phyloP scores from a whole-genome alignment of 805 yeast genomes.

The Myxozyma vanderwaltii region DNA sequence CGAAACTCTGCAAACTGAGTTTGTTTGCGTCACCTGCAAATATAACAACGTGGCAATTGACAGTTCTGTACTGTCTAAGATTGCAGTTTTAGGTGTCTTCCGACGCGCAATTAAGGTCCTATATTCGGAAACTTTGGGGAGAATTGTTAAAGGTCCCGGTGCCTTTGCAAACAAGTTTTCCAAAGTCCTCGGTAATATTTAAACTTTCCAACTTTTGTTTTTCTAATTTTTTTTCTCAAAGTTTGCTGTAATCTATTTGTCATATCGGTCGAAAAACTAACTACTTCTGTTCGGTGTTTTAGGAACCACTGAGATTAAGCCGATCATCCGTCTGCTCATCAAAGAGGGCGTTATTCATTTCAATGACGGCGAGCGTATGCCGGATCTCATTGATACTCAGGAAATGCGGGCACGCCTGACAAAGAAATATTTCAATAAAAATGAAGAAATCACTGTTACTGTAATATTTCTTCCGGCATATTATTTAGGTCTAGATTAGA shows the following conservation, averaged over 20 bases:
- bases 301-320: not conserved
- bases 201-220: no score
- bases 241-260: no score
- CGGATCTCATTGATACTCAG: constrained; percentile 3
- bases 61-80: not conserved
- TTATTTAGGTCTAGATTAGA: not conserved
- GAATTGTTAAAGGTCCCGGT: not conserved
- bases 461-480: not conserved
- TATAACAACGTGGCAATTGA: not conserved
- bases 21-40: constrained; percentile 21
- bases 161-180: not conserved
- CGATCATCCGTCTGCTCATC: not conserved
- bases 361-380: not conserved
- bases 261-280: no score
- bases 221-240: no score
- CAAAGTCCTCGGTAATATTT: not conserved
- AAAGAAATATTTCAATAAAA: constrained; percentile 11
- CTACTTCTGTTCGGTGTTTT: not conserved
- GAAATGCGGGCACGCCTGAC: not conserved
- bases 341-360: not conserved
- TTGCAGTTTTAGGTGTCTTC: constrained; percentile 18
- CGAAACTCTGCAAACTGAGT: constrained; percentile 9
- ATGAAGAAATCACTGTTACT: not conserved
- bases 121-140: constrained; percentile 1
- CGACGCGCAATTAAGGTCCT: constrained; percentile 24